Percentiles rank a stretch among this genome's conserved stretches.
These are phyloP conservation scores for Ceratocystis alfenasii DNA, from an alignment of 2,329 filamentous ascomycete genomes.

Conservation along the genomic window DNA sequence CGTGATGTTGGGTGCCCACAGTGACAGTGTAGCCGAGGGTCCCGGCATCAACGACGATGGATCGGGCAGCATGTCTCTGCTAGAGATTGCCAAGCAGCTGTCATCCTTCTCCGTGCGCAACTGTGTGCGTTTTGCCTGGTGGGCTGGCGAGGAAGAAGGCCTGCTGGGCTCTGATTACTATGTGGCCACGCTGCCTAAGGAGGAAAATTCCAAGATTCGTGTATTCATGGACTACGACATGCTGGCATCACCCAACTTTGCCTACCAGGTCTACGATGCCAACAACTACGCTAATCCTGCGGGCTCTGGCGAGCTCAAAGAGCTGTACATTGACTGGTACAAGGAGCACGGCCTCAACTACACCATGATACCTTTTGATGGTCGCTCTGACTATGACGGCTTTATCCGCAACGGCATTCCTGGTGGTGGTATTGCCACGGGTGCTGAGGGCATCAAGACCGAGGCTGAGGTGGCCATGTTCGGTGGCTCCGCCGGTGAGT, in stretches of 20 bases:
- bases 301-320: constrained; percentile 57
- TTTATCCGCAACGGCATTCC: constrained; percentile 65
- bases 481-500: constrained; percentile 54
- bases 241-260: constrained; percentile 54
- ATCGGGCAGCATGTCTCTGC: constrained; percentile 49
- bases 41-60: constrained; percentile 72
- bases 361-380: constrained; percentile 63
- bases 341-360: constrained; percentile 48
- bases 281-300: constrained; percentile 58
- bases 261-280: constrained; percentile 58
- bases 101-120: constrained; percentile 48
- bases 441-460: constrained; percentile 66
- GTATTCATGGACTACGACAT: constrained; percentile 62
- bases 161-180: constrained; percentile 53
- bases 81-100: constrained; percentile 51
- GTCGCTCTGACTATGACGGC: constrained; percentile 66
- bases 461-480: constrained; percentile 52
- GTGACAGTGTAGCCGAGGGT: constrained; percentile 49
- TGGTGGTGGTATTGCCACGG: constrained; percentile 63
- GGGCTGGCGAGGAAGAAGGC: constrained; percentile 55
- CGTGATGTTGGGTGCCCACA: constrained; percentile 54
- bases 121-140: constrained; percentile 56
- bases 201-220: constrained; percentile 51
- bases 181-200: constrained; percentile 40
- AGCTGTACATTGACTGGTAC: constrained; percentile 59